Base-by-base conservation (phyloP, 2,329 filamentous ascomycete species). In the Mycogone perniciosa region DNA sequence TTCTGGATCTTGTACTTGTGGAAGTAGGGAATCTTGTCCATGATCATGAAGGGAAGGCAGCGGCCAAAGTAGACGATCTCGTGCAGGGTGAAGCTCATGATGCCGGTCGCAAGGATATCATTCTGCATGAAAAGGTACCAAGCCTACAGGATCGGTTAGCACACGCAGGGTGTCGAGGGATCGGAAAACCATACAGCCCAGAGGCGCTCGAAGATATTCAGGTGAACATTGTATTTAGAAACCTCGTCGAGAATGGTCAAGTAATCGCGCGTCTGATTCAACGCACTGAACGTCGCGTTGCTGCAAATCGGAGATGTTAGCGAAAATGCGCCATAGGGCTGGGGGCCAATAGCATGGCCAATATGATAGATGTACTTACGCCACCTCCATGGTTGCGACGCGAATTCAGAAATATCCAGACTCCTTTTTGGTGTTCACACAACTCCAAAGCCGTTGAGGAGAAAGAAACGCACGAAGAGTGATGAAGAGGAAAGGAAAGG, bases 61-160 rank as follows among this genome's bases (percentile, higher is more conserved):
- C 93, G 85, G 61, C 93, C 93, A 65, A 97, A 99, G 77, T 99
- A 99, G 63, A 99, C 81, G 38, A 83, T 50, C 72, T 99, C 93
- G 76, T 99, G 93, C 82, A 97, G 89, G 60, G 86, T 72, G 70
- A 99, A 99, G 63, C 90, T 96, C 88, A 97, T 86, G 75, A 99
- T 93, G 54, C 93, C 93, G 4, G 93, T 99, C 53, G 93, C 93
- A 56, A 99, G 84, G 49, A 88, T 85, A 73, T 99, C 93, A 69
- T 99, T 99, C 70, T 95, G 89, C 86, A 97, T 96, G 80, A 85
- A 99, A 11, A 92, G 81, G 70, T 99, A 99, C 92, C 90, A 97
- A 38, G 90, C 84, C 71, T 83, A 44, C 20, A 31, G 41, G 30
- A 31, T 42, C 27, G 27, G 39, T 29, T 5, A 35, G 10, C 5